Evolutionary conservation across 73 alveolate genomes (phyloP).

Genomic region (Tetrahymena malaccensis): DNA sequence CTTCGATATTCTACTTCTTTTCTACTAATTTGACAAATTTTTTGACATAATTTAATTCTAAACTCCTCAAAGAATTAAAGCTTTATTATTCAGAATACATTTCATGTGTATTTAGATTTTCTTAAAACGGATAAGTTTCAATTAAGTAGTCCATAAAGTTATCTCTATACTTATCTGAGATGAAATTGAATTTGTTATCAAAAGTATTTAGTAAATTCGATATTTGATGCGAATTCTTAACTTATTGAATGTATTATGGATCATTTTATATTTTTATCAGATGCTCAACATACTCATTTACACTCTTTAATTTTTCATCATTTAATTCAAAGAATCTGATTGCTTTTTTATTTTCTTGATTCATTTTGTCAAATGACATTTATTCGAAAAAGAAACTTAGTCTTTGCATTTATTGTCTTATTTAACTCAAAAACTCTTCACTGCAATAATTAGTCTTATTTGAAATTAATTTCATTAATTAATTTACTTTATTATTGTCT

Average conservation of each 20-base stretch:
- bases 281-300: not conserved
- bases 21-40: too few species aligned
- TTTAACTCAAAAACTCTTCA: not conserved
- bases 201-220: too few species aligned
- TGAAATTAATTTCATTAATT: not conserved
- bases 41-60: too few species aligned
- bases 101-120: too few species aligned
- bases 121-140: not conserved
- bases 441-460: not conserved
- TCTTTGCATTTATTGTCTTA: too few species aligned
- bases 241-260: not conserved
- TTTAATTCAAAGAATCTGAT: not conserved
- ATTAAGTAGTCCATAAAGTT: not conserved
- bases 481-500: not conserved
- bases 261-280: too few species aligned
- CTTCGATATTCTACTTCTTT: not conserved
- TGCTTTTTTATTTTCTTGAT: too few species aligned
- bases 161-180: not conserved
- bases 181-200: too few species aligned
- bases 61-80: too few species aligned
- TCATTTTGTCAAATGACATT: too few species aligned
- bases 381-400: too few species aligned
- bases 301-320: not conserved
- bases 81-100: not conserved
- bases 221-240: not conserved